phyloP scores from a whole-genome alignment of 805 yeast species.

The Phaffomyces antillensis region DNA sequence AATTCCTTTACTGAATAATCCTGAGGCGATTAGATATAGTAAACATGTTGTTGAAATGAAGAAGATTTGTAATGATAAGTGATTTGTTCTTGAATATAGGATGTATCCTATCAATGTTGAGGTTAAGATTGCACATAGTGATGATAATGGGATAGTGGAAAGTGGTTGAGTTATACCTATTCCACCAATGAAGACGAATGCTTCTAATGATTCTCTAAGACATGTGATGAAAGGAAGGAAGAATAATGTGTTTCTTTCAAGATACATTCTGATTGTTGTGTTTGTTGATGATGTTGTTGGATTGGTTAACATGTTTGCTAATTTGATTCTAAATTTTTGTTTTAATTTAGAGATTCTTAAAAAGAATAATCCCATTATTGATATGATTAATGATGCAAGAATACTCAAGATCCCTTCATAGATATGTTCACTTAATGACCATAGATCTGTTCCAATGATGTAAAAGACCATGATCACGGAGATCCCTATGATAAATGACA shows the following conservation, averaged over 20 bases:
- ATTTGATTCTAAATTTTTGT: slow-evolving; percentile 69
- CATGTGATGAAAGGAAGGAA: slow-evolving; percentile 81
- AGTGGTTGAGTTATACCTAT: slow-evolving; percentile 70
- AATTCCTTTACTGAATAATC: slow-evolving; percentile 76
- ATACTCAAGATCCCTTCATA: slow-evolving; percentile 86
- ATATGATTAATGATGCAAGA: slow-evolving; percentile 69
- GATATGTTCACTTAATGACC: slow-evolving; percentile 82
- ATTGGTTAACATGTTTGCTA: slow-evolving; percentile 34
- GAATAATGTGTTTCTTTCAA: slow-evolving; percentile 62
- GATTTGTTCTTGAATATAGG: slow-evolving; percentile 73
- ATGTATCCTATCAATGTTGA: slow-evolving; percentile 61
- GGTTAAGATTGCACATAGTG: slow-evolving; percentile 45
- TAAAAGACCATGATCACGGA: slow-evolving; percentile 66
- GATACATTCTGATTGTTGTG: slow-evolving; percentile 28
- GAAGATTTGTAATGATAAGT: slow-evolving; percentile 68
- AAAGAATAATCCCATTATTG: slow-evolving; percentile 81
- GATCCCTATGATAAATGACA: slow-evolving; percentile 70
- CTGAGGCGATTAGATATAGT: slow-evolving; percentile 79
- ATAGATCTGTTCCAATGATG: slow-evolving; percentile 70
- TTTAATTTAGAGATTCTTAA: slow-evolving; percentile 75
- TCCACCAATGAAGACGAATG: slow-evolving; percentile 88
- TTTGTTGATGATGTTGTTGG: neutral
- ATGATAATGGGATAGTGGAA: slow-evolving; percentile 58
- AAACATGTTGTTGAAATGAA: slow-evolving; percentile 71
- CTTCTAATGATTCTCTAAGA: slow-evolving; percentile 84